These are phyloP conservation scores for Penicillium thymicola DNA, from an alignment of 2,329 filamentous ascomycete genomes.

Conservation along the genomic window DNA sequence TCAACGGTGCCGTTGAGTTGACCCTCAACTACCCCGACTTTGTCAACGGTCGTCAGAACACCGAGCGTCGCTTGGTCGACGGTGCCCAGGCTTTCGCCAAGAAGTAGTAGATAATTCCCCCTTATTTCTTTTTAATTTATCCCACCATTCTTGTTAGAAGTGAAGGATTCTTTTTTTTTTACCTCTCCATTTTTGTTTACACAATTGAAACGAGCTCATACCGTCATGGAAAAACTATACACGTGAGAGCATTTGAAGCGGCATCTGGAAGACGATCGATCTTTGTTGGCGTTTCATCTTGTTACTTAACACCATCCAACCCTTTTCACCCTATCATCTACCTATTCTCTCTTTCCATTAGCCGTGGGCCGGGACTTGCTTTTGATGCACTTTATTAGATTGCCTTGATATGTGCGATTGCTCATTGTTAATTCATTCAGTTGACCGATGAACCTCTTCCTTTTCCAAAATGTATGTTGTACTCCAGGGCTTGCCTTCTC, in stretches of 20 bases:
- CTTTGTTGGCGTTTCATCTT: conserved; percentile 32
- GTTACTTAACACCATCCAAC: conserved; percentile 21
- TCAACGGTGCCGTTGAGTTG: conserved; percentile 83
- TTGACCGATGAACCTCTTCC: neutral
- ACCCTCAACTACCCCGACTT: conserved; percentile 97
- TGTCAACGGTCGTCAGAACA: conserved; percentile 70
- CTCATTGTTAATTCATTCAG: conserved; percentile 10
- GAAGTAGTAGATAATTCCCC: conserved; percentile 35
- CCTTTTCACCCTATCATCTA: conserved; percentile 11
- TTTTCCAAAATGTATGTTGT: neutral
- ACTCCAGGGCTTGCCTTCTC: too few relatives aligned
- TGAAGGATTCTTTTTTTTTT: conserved; percentile 1
- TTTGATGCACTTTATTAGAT: conserved; percentile 25
- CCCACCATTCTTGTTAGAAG: conserved; percentile 1
- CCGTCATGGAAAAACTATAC: conserved; percentile 21
- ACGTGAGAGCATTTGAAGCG: conserved; percentile 32
- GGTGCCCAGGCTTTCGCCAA: conserved; percentile 58
- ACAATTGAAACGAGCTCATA: conserved; percentile 23
- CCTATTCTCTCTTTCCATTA: conserved; percentile 3
- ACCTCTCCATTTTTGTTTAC: conserved; percentile 18
- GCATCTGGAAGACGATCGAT: conserved; percentile 31
- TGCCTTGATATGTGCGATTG: conserved; percentile 15
- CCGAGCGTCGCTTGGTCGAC: conserved; percentile 60
- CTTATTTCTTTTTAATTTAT: conserved; percentile 6
- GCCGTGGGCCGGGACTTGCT: conserved; percentile 16